Conservation (phyloP, 495 filamentous ascomycete species). For the Platismatia glauca region DNA sequence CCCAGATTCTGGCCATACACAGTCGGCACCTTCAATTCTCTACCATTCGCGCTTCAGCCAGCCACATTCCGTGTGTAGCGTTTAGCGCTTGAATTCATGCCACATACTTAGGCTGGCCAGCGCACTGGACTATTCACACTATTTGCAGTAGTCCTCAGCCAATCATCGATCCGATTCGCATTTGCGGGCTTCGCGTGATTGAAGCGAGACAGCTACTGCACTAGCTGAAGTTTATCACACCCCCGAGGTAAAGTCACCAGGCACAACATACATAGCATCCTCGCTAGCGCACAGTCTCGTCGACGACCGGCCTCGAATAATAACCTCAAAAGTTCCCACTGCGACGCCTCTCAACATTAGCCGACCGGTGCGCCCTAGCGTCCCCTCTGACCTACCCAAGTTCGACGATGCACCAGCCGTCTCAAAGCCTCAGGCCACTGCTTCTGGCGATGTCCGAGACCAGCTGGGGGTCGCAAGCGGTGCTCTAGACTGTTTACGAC, state of each 20-base stretch:
- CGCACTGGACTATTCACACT: too few species aligned
- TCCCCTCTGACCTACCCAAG: too few species aligned
- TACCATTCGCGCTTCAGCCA: neutral
- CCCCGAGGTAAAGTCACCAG: too few species aligned
- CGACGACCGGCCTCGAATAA: neutral
- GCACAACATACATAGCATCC: too few species aligned
- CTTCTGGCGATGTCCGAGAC: neutral
- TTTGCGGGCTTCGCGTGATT: neutral
- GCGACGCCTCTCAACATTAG: neutral
- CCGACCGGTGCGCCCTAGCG: too few species aligned
- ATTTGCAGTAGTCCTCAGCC: too few species aligned
- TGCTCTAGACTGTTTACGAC: too few species aligned
- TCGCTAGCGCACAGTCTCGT: neutral
- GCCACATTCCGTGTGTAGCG: neutral
- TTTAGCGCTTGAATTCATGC: neutral
- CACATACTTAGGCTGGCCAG: neutral
- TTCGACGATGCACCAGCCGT: too few species aligned
- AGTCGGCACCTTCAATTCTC: too few species aligned
- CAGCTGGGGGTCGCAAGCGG: neutral
- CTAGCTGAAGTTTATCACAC: neutral
- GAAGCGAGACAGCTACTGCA: neutral
- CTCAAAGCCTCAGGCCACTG: neutral
- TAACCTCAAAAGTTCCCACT: neutral
- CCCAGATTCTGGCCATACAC: too few species aligned
- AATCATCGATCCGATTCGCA: neutral